Percentiles rank a stretch among this genome's conserved stretches.
These are phyloP conservation scores for Geosmithia morbida DNA, from an alignment of 2,329 filamentous ascomycete species.

Conservation along the genomic window DNA sequence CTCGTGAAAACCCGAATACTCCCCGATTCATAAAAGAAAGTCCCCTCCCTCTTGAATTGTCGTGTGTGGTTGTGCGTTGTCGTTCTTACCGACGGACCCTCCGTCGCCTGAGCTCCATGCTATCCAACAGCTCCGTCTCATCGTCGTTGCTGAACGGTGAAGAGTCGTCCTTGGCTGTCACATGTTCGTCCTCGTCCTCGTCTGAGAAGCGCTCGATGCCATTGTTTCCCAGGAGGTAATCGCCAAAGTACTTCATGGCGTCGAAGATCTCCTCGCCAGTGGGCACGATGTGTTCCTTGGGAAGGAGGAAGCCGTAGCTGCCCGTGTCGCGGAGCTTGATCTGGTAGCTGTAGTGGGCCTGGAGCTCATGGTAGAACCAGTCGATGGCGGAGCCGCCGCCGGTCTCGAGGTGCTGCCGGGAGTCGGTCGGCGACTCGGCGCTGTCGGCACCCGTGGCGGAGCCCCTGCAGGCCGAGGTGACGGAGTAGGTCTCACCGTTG, in stretches of 20 bases:
- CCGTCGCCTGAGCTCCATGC: slow-evolving; percentile 15
- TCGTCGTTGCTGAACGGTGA: slow-evolving; percentile 1
- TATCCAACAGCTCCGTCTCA: slow-evolving; percentile 5
- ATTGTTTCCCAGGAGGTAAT: slow-evolving; percentile 60
- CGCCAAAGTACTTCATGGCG: slow-evolving; percentile 70
- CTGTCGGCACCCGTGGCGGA: slow-evolving; percentile 31
- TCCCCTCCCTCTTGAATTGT: neutral
- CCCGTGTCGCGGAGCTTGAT: slow-evolving; percentile 89
- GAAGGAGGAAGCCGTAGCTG: slow-evolving; percentile 85
- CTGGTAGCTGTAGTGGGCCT: slow-evolving; percentile 77
- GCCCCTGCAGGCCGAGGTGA: slow-evolving; percentile 77
- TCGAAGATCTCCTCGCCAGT: slow-evolving; percentile 79
- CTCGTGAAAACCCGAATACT: neutral
- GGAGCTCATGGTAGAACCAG: slow-evolving; percentile 85
- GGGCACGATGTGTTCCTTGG: slow-evolving; percentile 73
- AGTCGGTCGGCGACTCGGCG: neutral
- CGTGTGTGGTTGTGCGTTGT: neutral
- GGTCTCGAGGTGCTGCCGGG: slow-evolving; percentile 43
- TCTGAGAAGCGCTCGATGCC: slow-evolving; percentile 36
- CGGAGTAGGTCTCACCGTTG: slow-evolving; percentile 59
- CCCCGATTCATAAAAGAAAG: neutral
- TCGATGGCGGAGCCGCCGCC: slow-evolving; percentile 80
- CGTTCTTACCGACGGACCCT: slow-evolving; percentile 11
- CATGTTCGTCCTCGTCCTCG: neutral
- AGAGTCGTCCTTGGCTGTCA: slow-evolving; percentile 7